Base-by-base conservation (phyloP, 1,284 basidiomycete species). In the Pascua guehoae region DNA sequence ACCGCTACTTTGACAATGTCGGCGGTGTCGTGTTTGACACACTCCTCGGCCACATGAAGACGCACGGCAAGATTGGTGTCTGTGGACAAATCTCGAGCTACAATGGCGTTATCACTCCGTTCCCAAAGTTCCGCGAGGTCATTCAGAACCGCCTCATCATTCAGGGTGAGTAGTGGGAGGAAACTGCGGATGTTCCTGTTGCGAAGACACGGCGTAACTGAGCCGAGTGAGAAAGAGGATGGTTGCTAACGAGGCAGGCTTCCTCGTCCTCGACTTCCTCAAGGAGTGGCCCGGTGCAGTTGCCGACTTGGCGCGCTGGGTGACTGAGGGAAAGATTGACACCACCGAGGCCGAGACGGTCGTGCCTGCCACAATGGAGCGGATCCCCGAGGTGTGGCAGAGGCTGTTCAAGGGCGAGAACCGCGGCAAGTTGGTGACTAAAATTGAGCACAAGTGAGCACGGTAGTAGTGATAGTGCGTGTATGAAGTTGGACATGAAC, bases 21-120 rank as follows among this genome's bases (percentile, higher is more conserved):
- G 79, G 79, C 14, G 78, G 78, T 2, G 65, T 71, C 32, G 70
- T 77, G n/a, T 67, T 79, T 16, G 71, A 79, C 62, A 49, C 66
- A 32, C 66, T 71, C 47, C 45, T 79, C 18, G 57, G 66, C 16
- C 66, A 69, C 40, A 68, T 80, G 58, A 74, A 76, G 59, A 70
- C 70, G 18, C 60, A 69, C 50, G 78, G 74, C 18, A 65, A 73
- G 36, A 68, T 80, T 49, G 77, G 72, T 8, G 65, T 75, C 14
- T 79, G 77, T 59, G 79, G 79, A 37, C 70, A 37, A 11, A 52
- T 56, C 24, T 45, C 51, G 10, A 46, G 41, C 9, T 57, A 58
- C 54, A 58, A 54, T 48, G 56, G 59, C 47, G 39, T 51, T 32
- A 42, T 46, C 14, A 44, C 52, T 18, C 39, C 41, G 36, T 15